Conservation (phyloP, 371 early-diverging fungal species). For the Rhizopus arrhizus region DNA sequence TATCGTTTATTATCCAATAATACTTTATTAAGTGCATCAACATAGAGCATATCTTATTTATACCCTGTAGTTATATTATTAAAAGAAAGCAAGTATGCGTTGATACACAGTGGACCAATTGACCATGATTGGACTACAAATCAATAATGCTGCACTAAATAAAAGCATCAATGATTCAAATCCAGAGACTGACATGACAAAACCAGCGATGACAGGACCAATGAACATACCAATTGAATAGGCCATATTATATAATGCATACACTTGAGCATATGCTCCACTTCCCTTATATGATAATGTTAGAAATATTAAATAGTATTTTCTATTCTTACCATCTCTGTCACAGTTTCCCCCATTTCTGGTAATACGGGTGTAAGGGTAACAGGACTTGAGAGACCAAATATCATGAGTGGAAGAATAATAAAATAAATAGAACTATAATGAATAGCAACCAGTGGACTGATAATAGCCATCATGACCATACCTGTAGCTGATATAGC, state of each 20-base stretch:
- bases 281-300: slow-evolving; percentile 36
- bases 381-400: slow-evolving; percentile 60
- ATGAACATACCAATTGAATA: slow-evolving; percentile 61
- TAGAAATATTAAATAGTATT: neutral
- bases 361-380: slow-evolving; percentile 60
- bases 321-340: slow-evolving; percentile 44
- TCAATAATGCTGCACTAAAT: slow-evolving; percentile 30
- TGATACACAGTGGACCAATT: slow-evolving; percentile 35
- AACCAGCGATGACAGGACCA: slow-evolving; percentile 61
- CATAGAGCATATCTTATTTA: neutral
- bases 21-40: neutral
- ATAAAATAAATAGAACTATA: slow-evolving; percentile 42
- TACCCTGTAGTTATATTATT: neutral
- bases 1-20: slow-evolving; percentile 2
- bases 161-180: slow-evolving; percentile 45
- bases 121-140: slow-evolving; percentile 49
- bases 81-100: slow-evolving; percentile 6
- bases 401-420: slow-evolving; percentile 55
- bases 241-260: slow-evolving; percentile 60
- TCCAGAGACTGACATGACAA: slow-evolving; percentile 38
- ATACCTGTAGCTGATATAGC: slow-evolving; percentile 55
- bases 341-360: slow-evolving; percentile 60
- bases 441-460: slow-evolving; percentile 53
- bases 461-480: slow-evolving; percentile 47
- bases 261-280: slow-evolving; percentile 58